phyloP scores from a whole-genome alignment of 257 asterid species.

The Solanum etuberosum region DNA sequence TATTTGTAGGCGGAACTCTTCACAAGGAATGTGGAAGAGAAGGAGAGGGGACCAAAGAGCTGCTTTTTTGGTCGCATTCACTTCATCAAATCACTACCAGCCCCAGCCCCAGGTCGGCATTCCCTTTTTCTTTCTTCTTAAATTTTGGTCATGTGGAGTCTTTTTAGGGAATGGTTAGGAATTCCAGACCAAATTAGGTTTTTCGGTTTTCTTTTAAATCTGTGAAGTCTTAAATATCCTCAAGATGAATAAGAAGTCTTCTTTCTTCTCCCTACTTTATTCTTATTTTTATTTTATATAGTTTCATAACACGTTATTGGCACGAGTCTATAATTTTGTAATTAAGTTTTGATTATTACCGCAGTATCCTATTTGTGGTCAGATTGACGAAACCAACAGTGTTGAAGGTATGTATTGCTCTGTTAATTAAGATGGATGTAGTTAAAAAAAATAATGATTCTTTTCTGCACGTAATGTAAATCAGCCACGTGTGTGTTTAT shows the following conservation, averaged over 20 bases:
- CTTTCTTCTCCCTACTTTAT: no score
- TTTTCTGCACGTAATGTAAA: neutral
- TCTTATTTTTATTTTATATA: no score
- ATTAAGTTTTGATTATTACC: no score
- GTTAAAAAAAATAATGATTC: neutral
- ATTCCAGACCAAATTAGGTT: no score
- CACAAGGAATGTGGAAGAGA: neutral
- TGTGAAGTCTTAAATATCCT: no score
- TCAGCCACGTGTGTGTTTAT: neutral
- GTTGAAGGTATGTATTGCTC: neutral
- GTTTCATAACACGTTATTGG: neutral
- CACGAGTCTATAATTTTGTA: neutral
- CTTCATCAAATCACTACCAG: neutral
- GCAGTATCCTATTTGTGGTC: neutral
- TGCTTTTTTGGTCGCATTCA: constrained; percentile 25
- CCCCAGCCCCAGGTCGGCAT: neutral
- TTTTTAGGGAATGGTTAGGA: no score
- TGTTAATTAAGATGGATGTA: neutral
- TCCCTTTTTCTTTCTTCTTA: neutral
- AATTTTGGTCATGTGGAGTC: no score
- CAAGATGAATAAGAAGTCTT: no score
- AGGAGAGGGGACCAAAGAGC: neutral
- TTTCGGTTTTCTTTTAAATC: no score
- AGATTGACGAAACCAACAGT: no score
- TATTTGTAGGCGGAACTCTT: constrained; percentile 11